Percentiles rank a stretch among this genome's conserved stretches.
Evolutionary conservation across 495 filamentous ascomycete genomes (phyloP).

Genomic region (Cairneyella variabilis): DNA sequence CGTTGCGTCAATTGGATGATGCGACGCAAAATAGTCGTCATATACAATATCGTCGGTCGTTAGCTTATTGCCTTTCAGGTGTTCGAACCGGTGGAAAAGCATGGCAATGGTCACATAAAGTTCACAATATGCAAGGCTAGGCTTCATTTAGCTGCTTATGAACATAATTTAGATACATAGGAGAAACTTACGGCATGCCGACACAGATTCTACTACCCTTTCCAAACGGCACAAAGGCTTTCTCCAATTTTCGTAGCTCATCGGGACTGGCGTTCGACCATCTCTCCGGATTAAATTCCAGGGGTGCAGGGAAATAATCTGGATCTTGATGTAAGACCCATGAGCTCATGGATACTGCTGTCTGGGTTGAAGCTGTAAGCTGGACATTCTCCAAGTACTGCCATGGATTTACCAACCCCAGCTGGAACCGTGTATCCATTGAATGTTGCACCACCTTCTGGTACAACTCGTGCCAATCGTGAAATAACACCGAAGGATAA

Average conservation of each 20-base stretch:
- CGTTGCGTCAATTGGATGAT: slow-evolving; percentile 23
- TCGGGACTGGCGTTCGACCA: background rate
- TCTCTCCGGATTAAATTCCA: slow-evolving; percentile 13
- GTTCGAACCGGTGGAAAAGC: slow-evolving; percentile 31
- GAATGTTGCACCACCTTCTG: slow-evolving; percentile 27
- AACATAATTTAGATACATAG: background rate
- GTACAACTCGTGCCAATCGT: slow-evolving; percentile 30
- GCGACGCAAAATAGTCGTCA: slow-evolving; percentile 29
- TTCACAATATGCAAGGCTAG: slow-evolving; percentile 32
- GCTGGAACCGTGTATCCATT: slow-evolving; percentile 26
- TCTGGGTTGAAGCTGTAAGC: background rate
- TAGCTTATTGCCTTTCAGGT: slow-evolving; percentile 24
- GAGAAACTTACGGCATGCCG: slow-evolving; percentile 29
- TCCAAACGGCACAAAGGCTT: slow-evolving; percentile 34
- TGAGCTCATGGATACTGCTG: slow-evolving; percentile 16
- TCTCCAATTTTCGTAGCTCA: slow-evolving; percentile 21
- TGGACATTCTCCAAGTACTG: background rate
- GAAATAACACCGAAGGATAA: slow-evolving; percentile 29
- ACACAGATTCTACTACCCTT: slow-evolving; percentile 35
- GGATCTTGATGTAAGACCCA: slow-evolving; percentile 27
- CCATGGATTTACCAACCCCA: slow-evolving; percentile 27
- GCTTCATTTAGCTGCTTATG: background rate
- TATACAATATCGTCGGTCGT: slow-evolving; percentile 22
- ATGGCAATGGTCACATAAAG: slow-evolving; percentile 30
- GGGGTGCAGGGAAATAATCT: slow-evolving; percentile 18